These are phyloP conservation scores for Tuber aestivum DNA, from an alignment of 495 filamentous ascomycete genomes.

Conservation along the genomic window DNA sequence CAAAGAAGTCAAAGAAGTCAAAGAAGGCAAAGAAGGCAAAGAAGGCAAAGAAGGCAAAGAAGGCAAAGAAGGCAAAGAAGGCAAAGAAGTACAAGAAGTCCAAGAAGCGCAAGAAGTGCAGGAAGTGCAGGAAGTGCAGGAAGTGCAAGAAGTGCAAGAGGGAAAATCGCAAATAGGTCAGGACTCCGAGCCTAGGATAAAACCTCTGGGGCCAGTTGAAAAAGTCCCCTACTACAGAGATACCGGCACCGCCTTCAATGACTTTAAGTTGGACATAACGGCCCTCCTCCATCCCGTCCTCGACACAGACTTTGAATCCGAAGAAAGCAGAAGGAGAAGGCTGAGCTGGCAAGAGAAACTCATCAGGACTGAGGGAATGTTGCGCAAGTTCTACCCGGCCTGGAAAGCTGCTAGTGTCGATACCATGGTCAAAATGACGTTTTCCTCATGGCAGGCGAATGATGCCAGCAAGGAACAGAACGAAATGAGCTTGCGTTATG, in stretches of 20 bases:
- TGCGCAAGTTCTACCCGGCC: slow-evolving; percentile 20
- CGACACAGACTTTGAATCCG: neutral
- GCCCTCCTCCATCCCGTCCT: slow-evolving; percentile 1
- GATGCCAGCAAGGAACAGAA: slow-evolving; percentile 23
- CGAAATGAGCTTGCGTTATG: slow-evolving; percentile 24
- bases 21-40: neutral
- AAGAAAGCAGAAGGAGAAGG: neutral
- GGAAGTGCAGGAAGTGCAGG: too few relatives aligned
- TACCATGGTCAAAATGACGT: slow-evolving; percentile 15
- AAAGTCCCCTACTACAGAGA: neutral
- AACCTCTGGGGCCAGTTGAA: neutral
- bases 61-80: neutral
- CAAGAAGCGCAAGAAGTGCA: too few relatives aligned
- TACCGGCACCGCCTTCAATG: neutral
- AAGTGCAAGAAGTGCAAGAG: neutral
- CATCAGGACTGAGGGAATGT: neutral
- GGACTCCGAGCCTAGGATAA: neutral
- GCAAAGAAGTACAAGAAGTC: too few relatives aligned
- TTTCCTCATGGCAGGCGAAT: slow-evolving; percentile 26
- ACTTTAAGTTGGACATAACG: neutral
- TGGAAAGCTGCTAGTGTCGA: slow-evolving; percentile 9
- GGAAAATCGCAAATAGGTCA: neutral
- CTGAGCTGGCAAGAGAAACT: neutral
- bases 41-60: neutral
- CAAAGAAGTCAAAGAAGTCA: too few relatives aligned